These are phyloP conservation scores for Ambrosia artemisiifolia DNA, from an alignment of 129 eudicot genomes.

Conservation along the genomic window DNA sequence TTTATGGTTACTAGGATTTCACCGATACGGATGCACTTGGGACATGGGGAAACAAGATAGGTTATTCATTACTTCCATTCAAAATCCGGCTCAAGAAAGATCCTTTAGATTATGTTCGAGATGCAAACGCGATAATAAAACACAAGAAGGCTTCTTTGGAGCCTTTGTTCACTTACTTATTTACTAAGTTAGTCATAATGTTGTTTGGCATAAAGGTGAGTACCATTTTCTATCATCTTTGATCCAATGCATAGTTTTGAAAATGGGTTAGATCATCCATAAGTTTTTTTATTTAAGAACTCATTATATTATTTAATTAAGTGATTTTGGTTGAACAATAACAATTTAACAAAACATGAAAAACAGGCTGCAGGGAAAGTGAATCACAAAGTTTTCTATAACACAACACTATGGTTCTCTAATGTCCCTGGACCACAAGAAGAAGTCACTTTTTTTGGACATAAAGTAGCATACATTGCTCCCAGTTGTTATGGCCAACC, in stretches of 20 bases:
- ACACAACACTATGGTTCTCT: slow-evolving; percentile 38
- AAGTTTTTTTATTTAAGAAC: too few species aligned
- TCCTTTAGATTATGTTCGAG: slow-evolving; percentile 34
- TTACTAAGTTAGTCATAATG: slow-evolving; percentile 16
- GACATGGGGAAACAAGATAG: slow-evolving; percentile 38
- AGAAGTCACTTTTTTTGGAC: slow-evolving; percentile 27
- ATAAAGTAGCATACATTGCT: slow-evolving; percentile 33
- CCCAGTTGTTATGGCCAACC: slow-evolving; percentile 43
- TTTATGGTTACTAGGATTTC: slow-evolving; percentile 2
- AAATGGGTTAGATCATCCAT: too few species aligned
- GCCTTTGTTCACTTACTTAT: slow-evolving; percentile 20
- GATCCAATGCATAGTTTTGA: background rate
- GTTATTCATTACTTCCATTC: slow-evolving; percentile 31
- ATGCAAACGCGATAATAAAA: slow-evolving; percentile 26
- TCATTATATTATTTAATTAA: too few species aligned
- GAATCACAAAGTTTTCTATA: slow-evolving; percentile 23
- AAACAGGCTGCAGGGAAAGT: slow-evolving; percentile 30
- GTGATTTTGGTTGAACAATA: too few species aligned
- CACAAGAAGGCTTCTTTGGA: slow-evolving; percentile 34
- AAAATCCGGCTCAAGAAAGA: slow-evolving; percentile 10
- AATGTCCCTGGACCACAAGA: slow-evolving; percentile 42
- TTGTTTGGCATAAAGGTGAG: slow-evolving; percentile 41
- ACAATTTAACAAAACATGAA: background rate
- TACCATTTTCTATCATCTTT: background rate
- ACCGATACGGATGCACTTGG: slow-evolving; percentile 14